Evolutionary conservation across 495 filamentous ascomycete species (phyloP), one percentile per base, ranked within the genome.

Genomic region (Cercophora scortea): DNA sequence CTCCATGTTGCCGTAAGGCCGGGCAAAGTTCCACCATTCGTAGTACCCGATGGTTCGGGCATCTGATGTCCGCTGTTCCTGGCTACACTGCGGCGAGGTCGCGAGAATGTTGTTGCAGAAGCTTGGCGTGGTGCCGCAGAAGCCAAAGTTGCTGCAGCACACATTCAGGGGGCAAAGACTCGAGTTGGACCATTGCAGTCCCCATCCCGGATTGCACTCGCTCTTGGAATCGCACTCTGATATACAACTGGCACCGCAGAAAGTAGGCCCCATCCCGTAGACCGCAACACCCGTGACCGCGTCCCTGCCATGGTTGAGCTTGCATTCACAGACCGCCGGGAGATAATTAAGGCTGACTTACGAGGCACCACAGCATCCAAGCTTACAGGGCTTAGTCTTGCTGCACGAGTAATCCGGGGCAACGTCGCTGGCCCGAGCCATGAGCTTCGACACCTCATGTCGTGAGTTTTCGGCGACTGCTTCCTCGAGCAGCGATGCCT

Each of bases 91-190:
- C 47, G 46, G 46, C 36, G 4, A 18, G 4, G 47, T 19, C 3
- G 15, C 15, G 5, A 12, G 15, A 11, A 4, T 17, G 19, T 36
- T 10, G 47, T 15, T 12, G 36, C 62, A 65, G 38, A 65, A 65
- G 4, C 53, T 52, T 0, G 10, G 6, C 11, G 62, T 65, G 2
- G 45, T 57, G 17, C 63, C 61, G 47, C 61, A 66, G 45, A 61
- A 63, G 19, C 64, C 61, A 25, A 42, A 58, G 15, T 50, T 54
- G 50, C 36, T 51, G 48, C 63, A 66, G 44, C 58, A 66, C 6
- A 61, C 61, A 16, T 63, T 59, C n/a, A 62, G 55, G 3, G 53
- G 53, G 33, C 60, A 61, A 12, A 35, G 13, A 6, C 7, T 43
- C 44, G 42, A 6, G 25, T 52, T 42, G 36, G 25, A 42, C 45